Percentiles rank a stretch among this genome's conserved stretches.
Evolutionary conservation across 208 protist genomes (phyloP).

Genomic region (Herpetomonas samuelpessoai): DNA sequence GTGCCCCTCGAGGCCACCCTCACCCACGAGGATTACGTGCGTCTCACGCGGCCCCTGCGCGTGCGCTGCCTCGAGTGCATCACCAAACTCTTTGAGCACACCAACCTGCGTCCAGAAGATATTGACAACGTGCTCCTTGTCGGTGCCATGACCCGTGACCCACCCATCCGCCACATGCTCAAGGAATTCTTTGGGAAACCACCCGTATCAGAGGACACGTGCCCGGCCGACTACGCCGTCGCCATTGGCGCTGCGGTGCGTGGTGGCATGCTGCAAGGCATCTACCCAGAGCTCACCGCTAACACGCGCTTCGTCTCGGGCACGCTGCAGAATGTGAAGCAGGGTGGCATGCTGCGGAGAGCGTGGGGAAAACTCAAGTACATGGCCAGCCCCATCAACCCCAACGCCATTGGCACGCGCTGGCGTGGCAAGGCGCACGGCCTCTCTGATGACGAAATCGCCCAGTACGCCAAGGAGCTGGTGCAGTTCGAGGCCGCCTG

Average conservation of each 20-base stretch:
- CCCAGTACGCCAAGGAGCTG: slow-evolving; percentile 87
- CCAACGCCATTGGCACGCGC: slow-evolving; percentile 85
- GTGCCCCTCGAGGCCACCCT: slow-evolving; percentile 85
- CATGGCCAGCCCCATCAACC: slow-evolving; percentile 44
- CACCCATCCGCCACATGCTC: slow-evolving; percentile 82
- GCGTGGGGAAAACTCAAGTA: slow-evolving; percentile 29
- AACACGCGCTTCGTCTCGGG: slow-evolving; percentile 82
- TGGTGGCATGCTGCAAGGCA: slow-evolving; percentile 84
- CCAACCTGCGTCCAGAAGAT: slow-evolving; percentile 44
- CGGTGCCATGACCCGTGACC: slow-evolving; percentile 90
- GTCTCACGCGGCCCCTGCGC: slow-evolving; percentile 75
- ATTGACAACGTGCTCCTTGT: slow-evolving; percentile 88
- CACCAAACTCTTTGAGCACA: slow-evolving; percentile 71
- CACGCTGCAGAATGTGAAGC: slow-evolving; percentile 67
- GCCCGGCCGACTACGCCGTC: slow-evolving; percentile 88
- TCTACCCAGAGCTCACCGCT: slow-evolving; percentile 61
- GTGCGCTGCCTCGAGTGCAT: slow-evolving; percentile 80
- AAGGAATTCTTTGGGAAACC: slow-evolving; percentile 78
- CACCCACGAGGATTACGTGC: slow-evolving; percentile 82
- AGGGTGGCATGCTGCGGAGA: slow-evolving; percentile 41
- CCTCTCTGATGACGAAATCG: slow-evolving; percentile 79
- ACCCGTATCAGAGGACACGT: slow-evolving; percentile 56
- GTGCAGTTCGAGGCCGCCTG: slow-evolving; percentile 88
- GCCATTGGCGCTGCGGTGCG: slow-evolving; percentile 81
- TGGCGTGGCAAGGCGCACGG: slow-evolving; percentile 80